Evolutionary conservation across 495 filamentous ascomycete genomes (phyloP), one percentile per base, ranked within the genome.

Genomic region (Penicillium waksmanii): DNA sequence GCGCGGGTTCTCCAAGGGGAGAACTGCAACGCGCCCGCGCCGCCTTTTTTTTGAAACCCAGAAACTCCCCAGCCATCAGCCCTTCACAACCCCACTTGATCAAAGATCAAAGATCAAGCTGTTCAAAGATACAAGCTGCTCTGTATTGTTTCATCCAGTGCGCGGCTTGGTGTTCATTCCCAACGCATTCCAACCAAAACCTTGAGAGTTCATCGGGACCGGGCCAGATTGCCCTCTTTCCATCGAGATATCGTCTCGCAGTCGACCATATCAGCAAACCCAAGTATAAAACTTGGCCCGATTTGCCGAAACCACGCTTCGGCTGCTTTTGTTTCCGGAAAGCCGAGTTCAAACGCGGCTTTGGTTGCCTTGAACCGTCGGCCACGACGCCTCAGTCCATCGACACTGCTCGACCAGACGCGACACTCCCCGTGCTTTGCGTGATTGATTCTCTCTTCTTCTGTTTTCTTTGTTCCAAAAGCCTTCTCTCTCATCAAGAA

Each of bases 1-100:
- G 43, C 43, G 43, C 43, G 43, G 43, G 43, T 21, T 21, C 12
- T 46, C 43, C n/a, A 46, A 46, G 43, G 43, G 17, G 43, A 21
- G 8, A 17, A 18, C 9, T 1, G 15, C 9, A 21, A 19, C 43
- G 43, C 43, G 43, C 43, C 43, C 43, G 43, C 43, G 43, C 43
- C 43, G 43, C 17, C 43, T 46, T 21, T 46, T 21, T 46, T 51
- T 44, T 9, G 27, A 31, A 31, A 11, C 34, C 18, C 38, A 44
- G 6, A 40, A 9, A 17, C 43, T 46, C 43, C 43, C 43, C 15
- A 18, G 13, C 43, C n/a, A 46, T n/a, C 43, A 46, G 36, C 36
- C 9, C 11, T 38, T n/a, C 36, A 40, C 12, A 40, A 40, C 36
- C 15, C 36, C 36, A 40, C 36, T 1, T n/a, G 15, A 40, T 40